Evolutionary conservation across 2,329 filamentous ascomycete genomes (phyloP), one percentile per base, ranked within the genome.

Genomic region (Talaromyces sp.): DNA sequence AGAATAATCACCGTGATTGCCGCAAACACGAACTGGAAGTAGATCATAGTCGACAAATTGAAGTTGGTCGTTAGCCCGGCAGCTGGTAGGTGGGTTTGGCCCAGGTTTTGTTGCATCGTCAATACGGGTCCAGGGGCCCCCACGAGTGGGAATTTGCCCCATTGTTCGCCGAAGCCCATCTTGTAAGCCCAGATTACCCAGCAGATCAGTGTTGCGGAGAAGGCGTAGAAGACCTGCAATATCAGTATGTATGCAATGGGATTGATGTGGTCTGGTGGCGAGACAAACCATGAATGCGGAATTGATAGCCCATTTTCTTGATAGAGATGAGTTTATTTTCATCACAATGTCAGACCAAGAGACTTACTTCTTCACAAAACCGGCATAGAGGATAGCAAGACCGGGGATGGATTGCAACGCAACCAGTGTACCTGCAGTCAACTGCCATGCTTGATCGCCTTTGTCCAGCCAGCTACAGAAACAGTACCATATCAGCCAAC

Each of bases 1-100:
- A 80, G 71, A 52, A 84, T 80, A 60, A 82, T 76, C 1, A 83
- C 68, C 0, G 82, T 84, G 67, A 83, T 83, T 48, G 81, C 82
- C 0, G 82, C 82, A 71, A 84, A 84, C 56, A 83, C 82, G 68
- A 83, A 84, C 68, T 84, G 82, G 73, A 84, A 84, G 71, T 84
- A 84, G 0, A 83, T 74, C 82, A 84, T 84, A 2, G 82, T 83
- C 5, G 77, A 75, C 62, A 81, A 72, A 0, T 81, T 80, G 67
- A 81, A 83, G 66, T 77, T 76, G 60, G 80, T 77, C 7, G 67
- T 70, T 22, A 81, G 59, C n/a, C 68, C 74, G 7, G 82, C 78
- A 22, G 78, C 76, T 2, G 81, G 81, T 1, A 83, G 72, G 24
- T 67, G 64, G 1, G 79, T 78, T 70, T 82, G 82, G 14, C 65